Evolutionary conservation across 2,329 filamentous ascomycete species (phyloP).

Genomic region (Bipolaris cookei): DNA sequence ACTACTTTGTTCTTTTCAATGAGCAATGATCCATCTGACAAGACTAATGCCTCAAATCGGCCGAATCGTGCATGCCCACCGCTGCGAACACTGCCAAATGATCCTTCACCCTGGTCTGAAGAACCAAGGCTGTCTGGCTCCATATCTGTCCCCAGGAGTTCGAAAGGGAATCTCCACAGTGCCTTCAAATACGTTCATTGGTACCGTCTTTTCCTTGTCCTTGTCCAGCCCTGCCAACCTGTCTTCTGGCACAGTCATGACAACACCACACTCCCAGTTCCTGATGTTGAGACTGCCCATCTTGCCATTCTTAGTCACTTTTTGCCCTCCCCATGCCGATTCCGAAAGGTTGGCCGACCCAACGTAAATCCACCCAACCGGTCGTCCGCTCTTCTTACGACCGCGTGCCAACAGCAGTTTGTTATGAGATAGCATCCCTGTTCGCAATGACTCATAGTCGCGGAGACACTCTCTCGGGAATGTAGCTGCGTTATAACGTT

Average conservation of each 20-base stretch:
- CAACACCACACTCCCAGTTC: constrained; percentile 95
- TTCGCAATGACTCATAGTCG: constrained; percentile 74
- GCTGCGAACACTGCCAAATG: background rate
- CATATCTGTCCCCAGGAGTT: constrained; percentile 62
- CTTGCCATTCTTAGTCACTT: constrained; percentile 70
- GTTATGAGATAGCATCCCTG: constrained; percentile 83
- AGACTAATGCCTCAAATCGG: background rate
- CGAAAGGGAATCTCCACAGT: constrained; percentile 69
- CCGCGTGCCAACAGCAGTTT: constrained; percentile 66
- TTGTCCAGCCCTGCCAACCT: constrained; percentile 20
- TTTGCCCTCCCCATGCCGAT: constrained; percentile 87
- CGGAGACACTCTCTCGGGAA: constrained; percentile 77
- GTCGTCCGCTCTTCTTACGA: constrained; percentile 34
- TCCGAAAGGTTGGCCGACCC: constrained; percentile 93
- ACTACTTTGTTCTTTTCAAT: too few relatives aligned
- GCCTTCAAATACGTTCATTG: constrained; percentile 60
- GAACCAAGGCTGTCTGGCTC: constrained; percentile 54
- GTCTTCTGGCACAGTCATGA: constrained; percentile 64
- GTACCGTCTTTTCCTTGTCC: constrained; percentile 29
- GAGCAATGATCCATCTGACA: background rate
- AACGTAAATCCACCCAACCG: constrained; percentile 77
- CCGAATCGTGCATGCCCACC: background rate
- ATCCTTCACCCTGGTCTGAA: constrained; percentile 32
- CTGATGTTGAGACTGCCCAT: constrained; percentile 73
- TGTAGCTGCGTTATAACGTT: constrained; percentile 70